A percentile compares a stretch with the other conserved stretches of the same genome.
Evolutionary conservation across 768 basidiomycete species (phyloP).

Genomic region (Rhizopogon roseolus): DNA sequence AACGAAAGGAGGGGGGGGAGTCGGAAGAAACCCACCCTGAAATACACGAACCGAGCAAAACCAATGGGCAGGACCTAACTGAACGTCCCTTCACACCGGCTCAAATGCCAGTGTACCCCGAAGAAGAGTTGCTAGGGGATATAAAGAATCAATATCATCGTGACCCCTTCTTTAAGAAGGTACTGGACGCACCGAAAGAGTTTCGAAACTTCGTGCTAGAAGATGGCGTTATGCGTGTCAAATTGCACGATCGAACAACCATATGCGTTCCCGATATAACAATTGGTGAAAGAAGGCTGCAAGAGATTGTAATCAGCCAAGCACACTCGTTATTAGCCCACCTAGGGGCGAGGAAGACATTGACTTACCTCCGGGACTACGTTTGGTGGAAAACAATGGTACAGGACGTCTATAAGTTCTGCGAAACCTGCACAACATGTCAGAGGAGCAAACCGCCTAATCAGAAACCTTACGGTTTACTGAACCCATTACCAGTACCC

Average conservation of each 20-base stretch:
- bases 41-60: no score
- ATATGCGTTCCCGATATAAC: constrained; percentile 21
- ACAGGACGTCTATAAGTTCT: constrained; percentile 21
- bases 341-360: constrained; percentile 28
- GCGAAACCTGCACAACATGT: constrained; percentile 15
- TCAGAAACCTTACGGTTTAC: constrained; percentile 20
- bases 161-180: constrained; percentile 24
- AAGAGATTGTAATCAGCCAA: constrained; percentile 30
- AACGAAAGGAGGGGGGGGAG: constrained; percentile 14
- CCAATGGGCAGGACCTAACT: no score
- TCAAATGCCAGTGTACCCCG: background rate
- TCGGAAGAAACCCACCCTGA: background rate
- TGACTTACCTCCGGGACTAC: constrained; percentile 24
- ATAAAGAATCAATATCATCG: constrained; percentile 11
- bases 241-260: background rate
- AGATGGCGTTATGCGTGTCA: constrained; percentile 18
- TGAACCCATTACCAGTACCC: constrained; percentile 23
- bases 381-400: constrained; percentile 17
- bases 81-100: no score
- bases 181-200: constrained; percentile 16
- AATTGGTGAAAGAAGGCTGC: constrained; percentile 8
- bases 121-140: background rate
- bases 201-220: constrained; percentile 17
- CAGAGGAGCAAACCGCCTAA: constrained; percentile 15
- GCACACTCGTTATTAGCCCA: constrained; percentile 36